phyloP scores from a whole-genome alignment of 106 monocot genomes.

The Agapanthus africanus region DNA sequence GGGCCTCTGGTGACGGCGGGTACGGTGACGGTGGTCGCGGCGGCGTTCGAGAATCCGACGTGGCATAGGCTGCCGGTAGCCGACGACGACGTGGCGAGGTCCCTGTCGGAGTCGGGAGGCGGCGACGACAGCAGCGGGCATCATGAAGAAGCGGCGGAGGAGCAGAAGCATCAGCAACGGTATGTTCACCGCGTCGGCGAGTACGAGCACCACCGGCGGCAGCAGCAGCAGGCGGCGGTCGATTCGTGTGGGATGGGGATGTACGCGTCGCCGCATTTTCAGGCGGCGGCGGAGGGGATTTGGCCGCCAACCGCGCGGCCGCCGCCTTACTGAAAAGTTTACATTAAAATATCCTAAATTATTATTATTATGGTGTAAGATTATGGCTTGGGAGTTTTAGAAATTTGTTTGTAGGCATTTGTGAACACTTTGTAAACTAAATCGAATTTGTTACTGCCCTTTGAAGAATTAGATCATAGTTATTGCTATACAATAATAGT shows the following conservation, averaged over 20 bases:
- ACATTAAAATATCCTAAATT: too few species aligned
- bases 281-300: constrained; percentile 1
- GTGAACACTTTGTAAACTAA: too few species aligned
- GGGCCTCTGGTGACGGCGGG: constrained; percentile 14
- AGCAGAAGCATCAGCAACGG: neutral
- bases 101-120: neutral
- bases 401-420: too few species aligned
- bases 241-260: constrained; percentile 3
- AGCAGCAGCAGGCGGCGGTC: neutral
- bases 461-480: too few species aligned
- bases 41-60: constrained; percentile 14
- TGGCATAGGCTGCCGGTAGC: constrained; percentile 15
- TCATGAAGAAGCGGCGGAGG: neutral
- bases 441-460: too few species aligned
- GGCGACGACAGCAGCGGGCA: neutral
- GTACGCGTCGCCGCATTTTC: constrained; percentile 7
- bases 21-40: constrained; percentile 16
- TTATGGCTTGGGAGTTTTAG: too few species aligned
- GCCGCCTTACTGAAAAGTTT: neutral
- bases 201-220: neutral
- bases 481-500: too few species aligned
- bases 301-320: constrained; percentile 1
- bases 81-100: constrained; percentile 5
- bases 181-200: constrained; percentile 15
- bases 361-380: neutral